Percentiles rank a stretch among this genome's conserved stretches.
Conservation (phyloP, 129 eudicot genomes). For the Flaveria trinervia region DNA sequence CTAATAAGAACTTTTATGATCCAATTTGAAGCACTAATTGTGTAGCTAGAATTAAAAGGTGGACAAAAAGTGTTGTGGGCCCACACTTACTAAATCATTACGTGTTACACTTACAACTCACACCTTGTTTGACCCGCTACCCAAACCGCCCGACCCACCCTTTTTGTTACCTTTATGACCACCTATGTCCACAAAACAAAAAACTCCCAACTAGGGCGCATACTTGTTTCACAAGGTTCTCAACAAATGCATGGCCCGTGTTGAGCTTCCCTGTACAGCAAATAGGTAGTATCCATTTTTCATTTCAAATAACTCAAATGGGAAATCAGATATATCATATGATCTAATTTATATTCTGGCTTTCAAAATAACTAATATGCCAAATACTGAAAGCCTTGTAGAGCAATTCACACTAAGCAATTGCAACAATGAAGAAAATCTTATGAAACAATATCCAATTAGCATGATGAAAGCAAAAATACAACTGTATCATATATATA, state of each 20-base stretch:
- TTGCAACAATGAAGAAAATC: constrained; percentile 13
- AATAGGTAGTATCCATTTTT: constrained; percentile 8
- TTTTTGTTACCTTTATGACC: neutral
- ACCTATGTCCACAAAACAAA: neutral
- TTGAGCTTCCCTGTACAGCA: neutral
- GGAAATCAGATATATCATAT: neutral
- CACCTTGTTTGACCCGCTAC: neutral
- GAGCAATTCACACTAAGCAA: neutral
- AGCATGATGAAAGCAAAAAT: constrained; percentile 20
- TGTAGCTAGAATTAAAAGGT: neutral
- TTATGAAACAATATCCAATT: constrained; percentile 8
- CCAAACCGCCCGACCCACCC: neutral
- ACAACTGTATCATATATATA: neutral
- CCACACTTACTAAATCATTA: neutral
- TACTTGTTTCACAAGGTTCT: neutral
- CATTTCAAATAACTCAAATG: constrained; percentile 6
- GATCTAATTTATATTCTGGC: neutral
- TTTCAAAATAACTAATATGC: neutral
- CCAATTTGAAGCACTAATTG: neutral
- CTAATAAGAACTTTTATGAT: neutral
- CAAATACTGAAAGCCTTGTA: neutral
- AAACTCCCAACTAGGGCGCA: neutral
- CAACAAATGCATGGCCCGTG: neutral
- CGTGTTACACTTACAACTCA: neutral
- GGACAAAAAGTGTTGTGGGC: neutral